Conservation (phyloP, 2,329 filamentous ascomycete genomes). For the Gnomoniopsis sp. region DNA sequence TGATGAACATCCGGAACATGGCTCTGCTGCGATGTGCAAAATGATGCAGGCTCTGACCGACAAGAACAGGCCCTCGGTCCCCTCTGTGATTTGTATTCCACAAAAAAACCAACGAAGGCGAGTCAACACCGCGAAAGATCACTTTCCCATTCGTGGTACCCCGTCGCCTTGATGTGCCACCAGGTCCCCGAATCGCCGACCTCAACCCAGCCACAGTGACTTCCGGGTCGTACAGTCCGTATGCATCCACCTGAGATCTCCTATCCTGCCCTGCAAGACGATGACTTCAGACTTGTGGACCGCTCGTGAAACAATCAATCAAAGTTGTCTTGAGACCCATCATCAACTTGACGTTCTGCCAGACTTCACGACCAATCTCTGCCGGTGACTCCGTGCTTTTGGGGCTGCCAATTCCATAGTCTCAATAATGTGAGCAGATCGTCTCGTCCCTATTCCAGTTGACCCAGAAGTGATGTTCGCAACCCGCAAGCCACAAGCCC, state of each 20-base stretch:
- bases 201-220: constrained; percentile 13
- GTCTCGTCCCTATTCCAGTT: not conserved
- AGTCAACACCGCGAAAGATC: no score
- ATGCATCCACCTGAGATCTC: constrained; percentile 1
- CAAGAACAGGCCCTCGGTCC: not conserved
- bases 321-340: constrained; percentile 4
- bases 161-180: not conserved
- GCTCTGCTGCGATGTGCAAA: not conserved
- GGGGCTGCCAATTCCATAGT: not conserved
- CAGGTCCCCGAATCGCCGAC: not conserved
- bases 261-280: constrained; percentile 40
- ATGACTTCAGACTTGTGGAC: constrained; percentile 4
- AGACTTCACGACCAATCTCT: not conserved
- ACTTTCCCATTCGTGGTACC: no score
- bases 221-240: constrained; percentile 1
- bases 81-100: no score
- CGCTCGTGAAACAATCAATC: constrained; percentile 2
- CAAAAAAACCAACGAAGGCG: no score
- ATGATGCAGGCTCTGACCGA: not conserved
- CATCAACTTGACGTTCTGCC: not conserved
- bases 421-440: no score
- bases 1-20: not conserved
- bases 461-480: not conserved
- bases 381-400: not conserved
- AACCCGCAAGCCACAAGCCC: not conserved